Base-by-base conservation (phyloP, 148 eudicot species). In the Cornus florida region DNA sequence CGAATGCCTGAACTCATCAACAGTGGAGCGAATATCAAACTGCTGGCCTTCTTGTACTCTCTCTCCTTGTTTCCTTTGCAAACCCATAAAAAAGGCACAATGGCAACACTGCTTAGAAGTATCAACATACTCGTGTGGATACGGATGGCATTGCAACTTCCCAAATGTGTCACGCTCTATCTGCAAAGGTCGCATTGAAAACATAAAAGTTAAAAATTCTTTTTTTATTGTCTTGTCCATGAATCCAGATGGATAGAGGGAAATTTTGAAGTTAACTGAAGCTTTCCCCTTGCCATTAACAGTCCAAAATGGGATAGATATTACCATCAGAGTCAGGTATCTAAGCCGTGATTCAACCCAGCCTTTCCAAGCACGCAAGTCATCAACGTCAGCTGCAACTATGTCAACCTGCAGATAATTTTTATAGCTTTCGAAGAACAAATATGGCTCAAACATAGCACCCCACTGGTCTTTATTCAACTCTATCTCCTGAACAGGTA, bases 261-360 rank as follows among this genome's bases (percentile, higher is more conserved):
- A 68, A 28, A 53, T 35, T 50, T 13, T 46, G n/a, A 77, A 67
- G 66, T 31, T 9, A 22, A 32, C 28, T 32, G 17, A 11, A 60
- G 23, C 59, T 53, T 14, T 24, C 48, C 70, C 10, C 28, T 24
- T 12, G 33, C 71, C 23, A 38, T 66, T 62, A 31, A 56, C 46
- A 53, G 16, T 50, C 4, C 83, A 67, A 46, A 72, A 65, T 22
- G 78, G 78, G 24, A 17, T 48, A 79, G 69, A 84, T 43, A 78
- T 81, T 91, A 95, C 97, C 97, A 88, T 90, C 86, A 91, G 80
- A n/a, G 96, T 91, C 79, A 95, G 75, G 86, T 91, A 96, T 81
- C 98, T 86, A 41, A 95, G 83, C 31, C 98, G 92, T 43, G 98
- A 95, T 81, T 95, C 98, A 71, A 95, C 94, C 98, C 95, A 93